A percentile compares a stretch with the other conserved stretches of the same genome.
These are phyloP conservation scores for Metschnikowia proteae DNA, from an alignment of 805 yeast species.

Conservation along the genomic window DNA sequence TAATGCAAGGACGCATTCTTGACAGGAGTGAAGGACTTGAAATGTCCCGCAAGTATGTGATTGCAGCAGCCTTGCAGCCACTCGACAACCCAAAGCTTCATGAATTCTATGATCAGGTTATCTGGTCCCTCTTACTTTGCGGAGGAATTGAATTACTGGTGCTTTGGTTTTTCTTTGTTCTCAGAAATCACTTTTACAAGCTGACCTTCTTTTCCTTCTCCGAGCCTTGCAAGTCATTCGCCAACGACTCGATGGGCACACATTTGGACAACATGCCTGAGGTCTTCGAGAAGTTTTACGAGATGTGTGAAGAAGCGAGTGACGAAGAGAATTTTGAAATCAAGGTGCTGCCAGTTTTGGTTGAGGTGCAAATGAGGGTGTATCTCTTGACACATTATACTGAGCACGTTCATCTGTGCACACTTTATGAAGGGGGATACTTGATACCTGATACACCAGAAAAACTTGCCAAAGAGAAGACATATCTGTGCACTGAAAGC, in stretches of 20 bases:
- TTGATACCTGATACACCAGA: background rate
- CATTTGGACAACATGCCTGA: conserved; percentile 1
- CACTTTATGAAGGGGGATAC: background rate
- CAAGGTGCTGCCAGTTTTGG: conserved; percentile 5
- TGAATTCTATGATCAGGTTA: conserved; percentile 13
- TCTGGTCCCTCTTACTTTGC: conserved; percentile 16
- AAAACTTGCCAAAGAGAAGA: background rate
- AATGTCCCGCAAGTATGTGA: conserved; percentile 12
- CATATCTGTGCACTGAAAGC: background rate
- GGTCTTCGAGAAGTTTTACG: conserved; percentile 5
- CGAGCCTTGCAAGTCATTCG: conserved; percentile 2
- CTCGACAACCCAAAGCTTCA: conserved; percentile 11
- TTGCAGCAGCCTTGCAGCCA: conserved; percentile 15
- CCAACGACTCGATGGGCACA: conserved; percentile 1
- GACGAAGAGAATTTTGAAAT: background rate
- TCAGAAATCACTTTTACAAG: conserved; percentile 8
- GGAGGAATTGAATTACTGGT: conserved; percentile 12
- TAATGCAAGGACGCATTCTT: background rate
- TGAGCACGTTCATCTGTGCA: background rate
- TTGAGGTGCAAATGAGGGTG: conserved; percentile 2
- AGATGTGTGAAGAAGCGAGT: background rate
- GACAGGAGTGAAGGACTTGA: conserved; percentile 8
- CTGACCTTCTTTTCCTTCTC: conserved; percentile 6
- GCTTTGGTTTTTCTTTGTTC: conserved; percentile 8
- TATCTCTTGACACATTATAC: background rate